phyloP scores from a whole-genome alignment of 768 basidiomycete genomes.

The Xerocomellus chrysenteron region DNA sequence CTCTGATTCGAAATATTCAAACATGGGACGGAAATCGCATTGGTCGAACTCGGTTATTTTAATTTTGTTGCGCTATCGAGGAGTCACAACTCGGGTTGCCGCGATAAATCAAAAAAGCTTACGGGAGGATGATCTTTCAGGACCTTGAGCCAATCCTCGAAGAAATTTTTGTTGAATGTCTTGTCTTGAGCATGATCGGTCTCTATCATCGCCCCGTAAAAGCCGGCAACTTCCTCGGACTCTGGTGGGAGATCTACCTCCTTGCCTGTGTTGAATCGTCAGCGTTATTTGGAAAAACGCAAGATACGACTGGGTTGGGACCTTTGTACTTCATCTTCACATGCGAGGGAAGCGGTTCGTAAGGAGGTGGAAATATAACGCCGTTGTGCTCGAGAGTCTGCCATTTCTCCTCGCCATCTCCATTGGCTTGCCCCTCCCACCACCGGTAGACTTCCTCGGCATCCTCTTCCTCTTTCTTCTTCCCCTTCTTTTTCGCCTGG shows the following conservation, averaged over 20 bases:
- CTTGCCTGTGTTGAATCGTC: conserved; percentile 54
- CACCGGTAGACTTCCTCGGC: conserved; percentile 74
- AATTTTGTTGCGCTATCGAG: conserved; percentile 59
- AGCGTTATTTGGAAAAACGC: conserved; percentile 9
- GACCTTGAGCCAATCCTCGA: conserved; percentile 81
- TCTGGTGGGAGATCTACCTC: conserved; percentile 75
- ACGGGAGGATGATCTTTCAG: conserved; percentile 84
- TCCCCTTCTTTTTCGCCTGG: conserved; percentile 56
- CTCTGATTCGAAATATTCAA: conserved; percentile 86
- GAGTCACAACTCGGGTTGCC: conserved; percentile 8
- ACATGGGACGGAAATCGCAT: conserved; percentile 96
- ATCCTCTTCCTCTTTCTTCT: conserved; percentile 56
- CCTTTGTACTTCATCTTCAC: conserved; percentile 97
- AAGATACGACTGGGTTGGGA: conserved; percentile 36
- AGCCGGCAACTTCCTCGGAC: conserved; percentile 95
- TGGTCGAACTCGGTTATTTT: conserved; percentile 72
- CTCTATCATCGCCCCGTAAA: conserved; percentile 91
- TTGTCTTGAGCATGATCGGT: conserved; percentile 88
- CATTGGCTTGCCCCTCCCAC: conserved; percentile 80
- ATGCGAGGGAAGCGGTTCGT: conserved; percentile 75
- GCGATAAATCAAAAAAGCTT: conserved; percentile 32
- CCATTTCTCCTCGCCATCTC: conserved; percentile 87
- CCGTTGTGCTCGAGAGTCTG: conserved; percentile 92
- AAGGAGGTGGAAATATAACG: conserved; percentile 94
- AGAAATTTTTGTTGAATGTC: conserved; percentile 93